Evolutionary conservation across 257 asterid species (phyloP), one percentile per base, ranked within the genome.

Genomic region (Dorcoceras hygrometricum): DNA sequence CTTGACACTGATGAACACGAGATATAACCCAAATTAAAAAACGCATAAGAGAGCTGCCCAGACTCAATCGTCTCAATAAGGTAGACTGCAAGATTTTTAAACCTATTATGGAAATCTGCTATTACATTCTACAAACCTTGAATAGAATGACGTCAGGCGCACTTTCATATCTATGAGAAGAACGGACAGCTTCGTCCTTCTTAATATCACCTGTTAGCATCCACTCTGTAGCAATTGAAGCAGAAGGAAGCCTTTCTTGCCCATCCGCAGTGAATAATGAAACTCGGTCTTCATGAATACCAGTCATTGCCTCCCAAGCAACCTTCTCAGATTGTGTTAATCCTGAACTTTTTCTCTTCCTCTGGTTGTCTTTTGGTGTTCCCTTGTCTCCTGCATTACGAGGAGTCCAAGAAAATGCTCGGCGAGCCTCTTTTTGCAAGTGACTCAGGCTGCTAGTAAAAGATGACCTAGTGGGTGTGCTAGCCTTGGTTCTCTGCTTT

Each of bases 371-470:
- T 69, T 85, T 90, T 32, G 87, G 73, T 61, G 87, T 84, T 72
- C 83, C 75, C 80, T 90, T 90, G 55, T 93, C 99, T 73, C 89
- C 99, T 66, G 84, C 29, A 65, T 81, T 82, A 66, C 95, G 97
- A 57, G 97, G 96, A 57, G 95, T 73, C 98, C 98, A 93, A 29
- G 97, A 87, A 84, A 90, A 93, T 74, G 97, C 99, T 83, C 99
- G 80, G 59, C 96, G 95, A 65, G 95, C 98, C 85, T 91, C 98
- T 80, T 90, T 93, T 75, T 90, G 99, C 80, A 90, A 79, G 81
- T 90, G 84, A 76, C 92, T 93, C 20, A 88, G 83, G 81, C 97
- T 90, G 81, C 85, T 90, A 74, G 81, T 83, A 72, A 93, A 90
- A 64, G 95, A 79, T 77, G 95, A 84, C 76, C 91, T 76, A 1